phyloP scores from a whole-genome alignment of 345 rosid genomes.

The Arabis hirsuta region DNA sequence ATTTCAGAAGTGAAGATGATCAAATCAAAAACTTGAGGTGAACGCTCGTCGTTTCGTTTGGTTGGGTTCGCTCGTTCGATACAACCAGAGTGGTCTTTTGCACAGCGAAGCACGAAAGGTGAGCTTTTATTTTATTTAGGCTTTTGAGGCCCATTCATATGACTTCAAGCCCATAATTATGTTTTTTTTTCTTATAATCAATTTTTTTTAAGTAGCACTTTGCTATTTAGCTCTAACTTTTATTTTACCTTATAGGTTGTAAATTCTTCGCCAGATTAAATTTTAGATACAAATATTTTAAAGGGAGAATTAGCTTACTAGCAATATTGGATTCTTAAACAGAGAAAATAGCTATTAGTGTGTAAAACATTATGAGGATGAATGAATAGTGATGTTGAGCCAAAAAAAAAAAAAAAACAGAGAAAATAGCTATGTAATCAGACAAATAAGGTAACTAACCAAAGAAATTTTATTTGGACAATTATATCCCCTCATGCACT shows the following conservation, averaged over 20 bases:
- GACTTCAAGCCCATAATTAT: slow-evolving; percentile 2
- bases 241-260: neutral
- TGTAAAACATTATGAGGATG: no score
- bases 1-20: slow-evolving; percentile 14
- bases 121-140: slow-evolving; percentile 7
- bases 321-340: no score
- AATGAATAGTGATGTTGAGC: no score
- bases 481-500: no score
- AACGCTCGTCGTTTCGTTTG: slow-evolving; percentile 27
- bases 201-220: neutral
- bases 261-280: neutral
- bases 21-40: slow-evolving; percentile 35
- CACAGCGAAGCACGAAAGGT: slow-evolving; percentile 33
- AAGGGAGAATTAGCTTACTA: no score
- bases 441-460: no score
- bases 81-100: slow-evolving; percentile 43
- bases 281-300: no score
- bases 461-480: no score
- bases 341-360: no score
- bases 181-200: neutral
- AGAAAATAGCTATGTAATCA: no score
- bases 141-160: slow-evolving; percentile 15
- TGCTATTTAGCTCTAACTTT: neutral
- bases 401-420: no score
- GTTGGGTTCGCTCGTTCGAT: slow-evolving; percentile 45